Percentiles rank a stretch among this genome's conserved stretches.
phyloP scores from a whole-genome alignment of 176 grass and related monocot genomes.

The Alopecurus myosuroides region DNA sequence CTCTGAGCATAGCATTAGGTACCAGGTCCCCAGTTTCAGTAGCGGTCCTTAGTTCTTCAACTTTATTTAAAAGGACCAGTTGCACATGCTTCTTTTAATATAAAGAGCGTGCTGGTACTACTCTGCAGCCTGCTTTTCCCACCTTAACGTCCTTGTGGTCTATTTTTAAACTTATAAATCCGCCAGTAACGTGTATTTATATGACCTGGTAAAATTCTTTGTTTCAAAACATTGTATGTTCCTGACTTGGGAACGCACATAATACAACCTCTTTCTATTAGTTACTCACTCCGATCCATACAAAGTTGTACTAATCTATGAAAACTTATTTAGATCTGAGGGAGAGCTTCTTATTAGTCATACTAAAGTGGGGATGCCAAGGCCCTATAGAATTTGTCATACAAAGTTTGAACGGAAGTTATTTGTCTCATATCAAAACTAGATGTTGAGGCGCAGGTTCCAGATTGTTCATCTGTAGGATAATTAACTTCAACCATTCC shows the following conservation, averaged over 20 bases:
- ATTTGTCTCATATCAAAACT: not conserved
- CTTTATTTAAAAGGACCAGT: too few relatives aligned
- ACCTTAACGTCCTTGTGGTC: not conserved
- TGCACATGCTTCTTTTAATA: too few relatives aligned
- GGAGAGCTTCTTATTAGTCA: not conserved
- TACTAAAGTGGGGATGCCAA: not conserved
- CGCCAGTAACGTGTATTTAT: not conserved
- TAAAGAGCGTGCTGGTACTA: conserved; percentile 74
- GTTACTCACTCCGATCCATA: too few relatives aligned
- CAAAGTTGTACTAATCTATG: too few relatives aligned
- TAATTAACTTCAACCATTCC: conserved; percentile 13
- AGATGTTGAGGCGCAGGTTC: not conserved
- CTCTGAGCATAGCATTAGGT: too few relatives aligned
- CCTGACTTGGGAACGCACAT: not conserved
- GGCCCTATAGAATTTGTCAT: not conserved
- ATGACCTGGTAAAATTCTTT: not conserved
- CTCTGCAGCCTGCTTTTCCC: not conserved
- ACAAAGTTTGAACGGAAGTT: not conserved
- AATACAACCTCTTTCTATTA: not conserved
- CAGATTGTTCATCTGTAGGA: conserved; percentile 3
- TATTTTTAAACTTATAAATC: not conserved
- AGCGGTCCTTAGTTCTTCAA: too few relatives aligned
- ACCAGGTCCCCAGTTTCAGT: too few relatives aligned
- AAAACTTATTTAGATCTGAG: too few relatives aligned
- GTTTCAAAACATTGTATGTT: not conserved